phyloP scores from a whole-genome alignment of 345 rosid species.

The Tarenaya hassleriana region DNA sequence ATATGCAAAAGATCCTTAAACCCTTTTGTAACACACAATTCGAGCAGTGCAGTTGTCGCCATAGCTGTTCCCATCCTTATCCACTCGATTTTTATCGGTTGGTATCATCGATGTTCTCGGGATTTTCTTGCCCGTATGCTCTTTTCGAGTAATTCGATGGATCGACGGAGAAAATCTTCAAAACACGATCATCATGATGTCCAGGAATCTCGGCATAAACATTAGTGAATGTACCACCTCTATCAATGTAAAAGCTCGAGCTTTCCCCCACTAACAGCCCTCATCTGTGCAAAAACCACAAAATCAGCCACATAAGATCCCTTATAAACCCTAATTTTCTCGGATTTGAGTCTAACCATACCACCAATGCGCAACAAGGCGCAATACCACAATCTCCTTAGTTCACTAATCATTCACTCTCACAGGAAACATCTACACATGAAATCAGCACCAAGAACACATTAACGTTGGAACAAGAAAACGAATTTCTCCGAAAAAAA shows the following conservation, averaged over 20 bases:
- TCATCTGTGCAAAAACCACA: conserved; percentile 34
- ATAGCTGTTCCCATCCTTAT: conserved; percentile 97
- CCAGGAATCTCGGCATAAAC: conserved; percentile 93
- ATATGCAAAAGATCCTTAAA: conserved; percentile 87
- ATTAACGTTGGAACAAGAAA: not conserved
- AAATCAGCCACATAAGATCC: not conserved
- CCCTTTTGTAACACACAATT: conserved; percentile 77
- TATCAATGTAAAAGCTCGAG: conserved; percentile 78
- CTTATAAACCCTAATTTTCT: not conserved
- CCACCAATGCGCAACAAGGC: not conserved
- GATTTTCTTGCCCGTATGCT: conserved; percentile 56
- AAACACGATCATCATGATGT: conserved; percentile 55
- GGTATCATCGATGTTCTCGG: conserved; percentile 71
- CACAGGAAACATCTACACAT: not conserved
- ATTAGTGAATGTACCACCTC: conserved; percentile 96
- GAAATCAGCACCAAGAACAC: not conserved
- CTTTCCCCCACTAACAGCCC: conserved; percentile 41
- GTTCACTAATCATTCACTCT: not conserved
- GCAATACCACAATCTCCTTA: no score
- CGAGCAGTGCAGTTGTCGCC: conserved; percentile 88
- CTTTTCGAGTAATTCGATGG: conserved; percentile 90
- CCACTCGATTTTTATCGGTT: conserved; percentile 85
- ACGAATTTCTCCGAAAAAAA: no score
- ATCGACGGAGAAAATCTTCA: conserved; percentile 90
- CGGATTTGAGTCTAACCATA: not conserved